These are phyloP conservation scores for Hymenoscyphus linearis DNA, from an alignment of 2,329 filamentous ascomycete species.

Conservation along the genomic window DNA sequence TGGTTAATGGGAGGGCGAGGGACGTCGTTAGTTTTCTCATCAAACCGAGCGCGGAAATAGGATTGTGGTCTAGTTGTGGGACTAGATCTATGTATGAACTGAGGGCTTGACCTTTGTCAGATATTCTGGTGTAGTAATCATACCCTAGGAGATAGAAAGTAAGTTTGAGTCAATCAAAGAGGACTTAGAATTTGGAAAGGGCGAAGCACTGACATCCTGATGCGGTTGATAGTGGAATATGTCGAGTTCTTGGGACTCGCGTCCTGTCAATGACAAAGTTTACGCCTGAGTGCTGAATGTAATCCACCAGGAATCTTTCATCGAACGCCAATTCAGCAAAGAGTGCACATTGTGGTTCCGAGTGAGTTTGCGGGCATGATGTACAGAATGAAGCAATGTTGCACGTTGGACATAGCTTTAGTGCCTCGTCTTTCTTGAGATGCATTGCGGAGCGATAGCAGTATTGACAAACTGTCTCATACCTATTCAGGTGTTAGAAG, in stretches of 20 bases:
- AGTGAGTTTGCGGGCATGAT: conserved; percentile 9
- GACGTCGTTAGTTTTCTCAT: conserved; percentile 12
- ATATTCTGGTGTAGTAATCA: conserved; percentile 19
- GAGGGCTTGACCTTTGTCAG: conserved; percentile 9
- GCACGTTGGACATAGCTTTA: conserved; percentile 13
- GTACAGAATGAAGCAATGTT: conserved; percentile 12
- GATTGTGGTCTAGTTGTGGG: background rate
- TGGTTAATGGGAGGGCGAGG: conserved; percentile 15
- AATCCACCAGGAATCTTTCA: conserved; percentile 14
- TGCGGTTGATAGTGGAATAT: conserved; percentile 14
- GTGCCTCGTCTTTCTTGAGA: conserved; percentile 3
- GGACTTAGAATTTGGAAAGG: background rate
- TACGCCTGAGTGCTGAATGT: conserved; percentile 6
- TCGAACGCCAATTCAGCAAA: conserved; percentile 4
- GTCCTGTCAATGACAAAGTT: conserved; percentile 8
- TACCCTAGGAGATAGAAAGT: conserved; percentile 3
- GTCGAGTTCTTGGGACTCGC: conserved; percentile 8
- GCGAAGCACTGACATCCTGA: conserved; percentile 3
- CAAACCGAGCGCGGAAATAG: conserved; percentile 2
- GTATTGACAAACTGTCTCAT: conserved; percentile 16
- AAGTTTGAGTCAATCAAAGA: background rate
- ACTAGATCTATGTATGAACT: background rate
- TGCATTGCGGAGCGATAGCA: conserved; percentile 16
- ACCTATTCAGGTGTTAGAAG: conserved; percentile 3
- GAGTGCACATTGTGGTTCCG: conserved; percentile 4